phyloP scores from a whole-genome alignment of 805 yeast species.

The Cyberlindnera subsufficiens region DNA sequence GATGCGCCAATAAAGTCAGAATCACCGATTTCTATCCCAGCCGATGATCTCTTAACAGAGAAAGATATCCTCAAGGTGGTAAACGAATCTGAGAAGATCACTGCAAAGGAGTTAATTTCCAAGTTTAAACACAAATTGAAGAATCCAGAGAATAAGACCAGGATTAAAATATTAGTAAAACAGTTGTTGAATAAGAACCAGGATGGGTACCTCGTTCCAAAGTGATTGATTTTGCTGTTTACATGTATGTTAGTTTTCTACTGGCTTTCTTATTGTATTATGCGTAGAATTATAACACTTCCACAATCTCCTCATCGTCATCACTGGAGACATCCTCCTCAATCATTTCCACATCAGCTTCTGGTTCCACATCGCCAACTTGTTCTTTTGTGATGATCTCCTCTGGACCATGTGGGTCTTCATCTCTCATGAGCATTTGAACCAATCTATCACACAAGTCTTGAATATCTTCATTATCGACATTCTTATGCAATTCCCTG shows the following conservation, averaged over 20 bases:
- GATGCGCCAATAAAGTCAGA: conserved; percentile 1
- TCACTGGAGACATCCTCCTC: conserved; percentile 15
- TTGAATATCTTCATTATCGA: conserved; percentile 40
- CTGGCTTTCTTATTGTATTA: too few species aligned
- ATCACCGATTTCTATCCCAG: not conserved
- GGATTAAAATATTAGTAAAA: conserved; percentile 53
- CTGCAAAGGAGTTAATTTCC: conserved; percentile 58
- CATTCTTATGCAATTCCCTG: conserved; percentile 74
- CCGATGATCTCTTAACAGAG: conserved; percentile 42
- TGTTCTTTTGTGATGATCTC: conserved; percentile 44
- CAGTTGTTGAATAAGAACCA: conserved; percentile 50
- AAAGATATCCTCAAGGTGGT: conserved; percentile 67
- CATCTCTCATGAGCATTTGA: conserved; percentile 91
- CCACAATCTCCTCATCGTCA: conserved; percentile 20
- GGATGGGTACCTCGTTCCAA: conserved; percentile 25
- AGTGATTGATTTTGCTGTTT: not conserved
- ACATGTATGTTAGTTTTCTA: too few species aligned
- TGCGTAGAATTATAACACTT: conserved; percentile 5
- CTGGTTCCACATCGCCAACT: conserved; percentile 34
- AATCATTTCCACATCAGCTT: conserved; percentile 24
- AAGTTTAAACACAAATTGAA: conserved; percentile 57
- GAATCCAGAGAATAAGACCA: conserved; percentile 57
- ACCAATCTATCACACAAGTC: conserved; percentile 82
- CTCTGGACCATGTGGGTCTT: conserved; percentile 43
- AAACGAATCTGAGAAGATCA: conserved; percentile 34